Evolutionary conservation across 75 land plant genomes (phyloP).

Genomic region (Selaginella moellendorffii): DNA sequence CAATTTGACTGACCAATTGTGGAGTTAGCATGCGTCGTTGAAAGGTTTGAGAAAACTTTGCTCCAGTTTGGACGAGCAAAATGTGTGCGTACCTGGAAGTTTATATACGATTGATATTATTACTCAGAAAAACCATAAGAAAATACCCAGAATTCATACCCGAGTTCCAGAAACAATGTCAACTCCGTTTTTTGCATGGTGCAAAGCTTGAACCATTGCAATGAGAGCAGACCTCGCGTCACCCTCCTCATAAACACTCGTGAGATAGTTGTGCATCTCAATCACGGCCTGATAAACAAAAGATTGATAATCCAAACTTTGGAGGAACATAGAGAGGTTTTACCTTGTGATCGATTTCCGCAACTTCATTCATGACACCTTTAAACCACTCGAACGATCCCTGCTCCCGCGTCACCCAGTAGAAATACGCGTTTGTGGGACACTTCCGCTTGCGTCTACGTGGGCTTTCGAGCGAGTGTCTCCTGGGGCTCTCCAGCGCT

Average conservation of each 20-base stretch:
- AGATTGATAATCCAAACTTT: background rate
- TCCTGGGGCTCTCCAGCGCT: background rate
- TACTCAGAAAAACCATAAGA: background rate
- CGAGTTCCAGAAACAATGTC: conserved; percentile 38
- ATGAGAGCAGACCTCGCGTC: conserved; percentile 40
- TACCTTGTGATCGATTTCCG: conserved; percentile 18
- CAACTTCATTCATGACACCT: conserved; percentile 25
- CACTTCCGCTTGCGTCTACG: background rate
- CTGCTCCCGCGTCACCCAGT: conserved; percentile 25
- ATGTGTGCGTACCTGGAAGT: conserved; percentile 36
- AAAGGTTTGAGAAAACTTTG: conserved; percentile 34
- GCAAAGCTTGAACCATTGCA: conserved; percentile 27
- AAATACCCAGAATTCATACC: conserved; percentile 10
- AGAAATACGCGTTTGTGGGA: conserved; percentile 19
- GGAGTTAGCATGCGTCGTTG: conserved; percentile 18
- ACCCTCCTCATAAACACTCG: conserved; percentile 40
- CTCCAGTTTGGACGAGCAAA: conserved; percentile 53
- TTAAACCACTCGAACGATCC: conserved; percentile 24
- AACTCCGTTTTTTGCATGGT: conserved; percentile 33
- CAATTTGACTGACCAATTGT: conserved; percentile 26
- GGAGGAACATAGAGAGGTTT: background rate
- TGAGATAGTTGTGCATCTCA: conserved; percentile 35
- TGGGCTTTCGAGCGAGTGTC: background rate
- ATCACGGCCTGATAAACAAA: conserved; percentile 17
- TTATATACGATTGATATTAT: background rate